Conservation (phyloP, 208 protist genomes). For the Acanthamoeba culbertsoni region DNA sequence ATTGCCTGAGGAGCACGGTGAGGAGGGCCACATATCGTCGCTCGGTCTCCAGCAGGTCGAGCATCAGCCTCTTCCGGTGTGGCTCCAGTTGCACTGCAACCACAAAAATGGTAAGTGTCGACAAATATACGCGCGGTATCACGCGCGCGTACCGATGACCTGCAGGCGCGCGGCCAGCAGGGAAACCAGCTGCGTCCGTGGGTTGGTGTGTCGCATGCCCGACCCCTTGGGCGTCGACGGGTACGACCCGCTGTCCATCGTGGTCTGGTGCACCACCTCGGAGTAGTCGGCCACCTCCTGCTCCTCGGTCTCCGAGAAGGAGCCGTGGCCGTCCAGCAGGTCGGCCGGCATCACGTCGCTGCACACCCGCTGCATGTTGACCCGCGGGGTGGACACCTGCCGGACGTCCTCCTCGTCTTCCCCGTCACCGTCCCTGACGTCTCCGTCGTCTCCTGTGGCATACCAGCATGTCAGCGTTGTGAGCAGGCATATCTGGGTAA, state of each 20-base stretch:
- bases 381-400: neutral
- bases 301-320: conserved; percentile 42
- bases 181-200: neutral
- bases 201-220: neutral
- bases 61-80: neutral
- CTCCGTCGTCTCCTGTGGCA: neutral
- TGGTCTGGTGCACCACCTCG: conserved; percentile 33
- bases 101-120: neutral
- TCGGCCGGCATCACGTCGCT: neutral
- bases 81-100: neutral
- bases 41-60: conserved; percentile 31
- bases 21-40: neutral
- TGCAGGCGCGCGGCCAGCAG: neutral
- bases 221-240: conserved; percentile 10
- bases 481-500: too few relatives aligned
- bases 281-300: conserved; percentile 49
- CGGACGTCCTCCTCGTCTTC: neutral
- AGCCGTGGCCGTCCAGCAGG: neutral
- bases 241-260: conserved; percentile 49
- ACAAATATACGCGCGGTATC: neutral
- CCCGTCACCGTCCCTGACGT: neutral
- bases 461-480: too few relatives aligned
- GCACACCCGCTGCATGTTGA: neutral
- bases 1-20: conserved; percentile 33
- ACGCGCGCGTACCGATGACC: conserved; percentile 42